phyloP scores from a whole-genome alignment of 805 yeast species.

The Wickerhamiella kurtzmanii region DNA sequence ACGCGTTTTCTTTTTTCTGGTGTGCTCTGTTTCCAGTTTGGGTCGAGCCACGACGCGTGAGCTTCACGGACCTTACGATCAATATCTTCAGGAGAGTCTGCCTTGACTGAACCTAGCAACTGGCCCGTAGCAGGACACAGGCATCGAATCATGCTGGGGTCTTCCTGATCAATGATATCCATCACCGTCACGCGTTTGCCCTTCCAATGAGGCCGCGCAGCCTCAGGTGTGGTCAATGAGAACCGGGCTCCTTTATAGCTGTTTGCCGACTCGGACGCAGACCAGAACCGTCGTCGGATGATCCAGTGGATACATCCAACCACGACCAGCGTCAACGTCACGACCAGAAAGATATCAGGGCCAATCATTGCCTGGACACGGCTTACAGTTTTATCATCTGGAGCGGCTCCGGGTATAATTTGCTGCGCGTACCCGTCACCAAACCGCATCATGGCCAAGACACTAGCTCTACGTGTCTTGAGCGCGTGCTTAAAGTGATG shows the following conservation, averaged over 20 bases:
- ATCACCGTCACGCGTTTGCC: constrained; percentile 64
- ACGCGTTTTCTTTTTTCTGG: constrained; percentile 56
- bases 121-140: constrained; percentile 97
- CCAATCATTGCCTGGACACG: too few relatives aligned
- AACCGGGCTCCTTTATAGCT: constrained; percentile 15
- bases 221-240: constrained; percentile 48
- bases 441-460: not conserved
- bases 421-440: not conserved
- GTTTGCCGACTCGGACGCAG: not conserved
- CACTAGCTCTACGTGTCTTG: not conserved
- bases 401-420: not conserved
- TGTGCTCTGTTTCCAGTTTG: constrained; percentile 34
- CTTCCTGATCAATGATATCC: constrained; percentile 42
- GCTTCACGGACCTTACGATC: constrained; percentile 48
- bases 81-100: constrained; percentile 56
- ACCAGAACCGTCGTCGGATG: constrained; percentile 4
- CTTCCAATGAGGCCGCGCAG: constrained; percentile 83
- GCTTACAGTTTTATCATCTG: too few relatives aligned
- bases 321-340: not conserved
- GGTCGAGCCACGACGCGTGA: constrained; percentile 36
- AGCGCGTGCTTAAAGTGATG: not conserved
- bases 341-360: not conserved
- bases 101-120: constrained; percentile 56
- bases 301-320: not conserved
- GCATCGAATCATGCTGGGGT: constrained; percentile 59